These are phyloP conservation scores for Globisporangium takayamanum DNA, from an alignment of 352 stramenopile species.

Conservation along the genomic window DNA sequence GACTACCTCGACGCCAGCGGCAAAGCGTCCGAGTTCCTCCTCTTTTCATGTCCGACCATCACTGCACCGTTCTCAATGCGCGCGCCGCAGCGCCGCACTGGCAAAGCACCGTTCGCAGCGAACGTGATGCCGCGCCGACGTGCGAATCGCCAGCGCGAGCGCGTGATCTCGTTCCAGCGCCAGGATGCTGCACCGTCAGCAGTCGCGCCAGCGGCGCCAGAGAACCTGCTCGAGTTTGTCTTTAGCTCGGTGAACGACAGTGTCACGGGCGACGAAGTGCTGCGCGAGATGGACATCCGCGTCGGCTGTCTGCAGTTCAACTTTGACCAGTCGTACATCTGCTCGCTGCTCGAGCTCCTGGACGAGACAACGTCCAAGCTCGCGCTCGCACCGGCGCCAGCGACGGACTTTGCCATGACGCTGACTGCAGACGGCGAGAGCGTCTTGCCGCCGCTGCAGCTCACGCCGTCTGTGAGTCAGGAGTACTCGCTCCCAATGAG, in stretches of 20 bases:
- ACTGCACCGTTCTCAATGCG: constrained; percentile 53
- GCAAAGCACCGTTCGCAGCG: constrained; percentile 18
- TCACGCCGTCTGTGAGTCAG: constrained; percentile 51
- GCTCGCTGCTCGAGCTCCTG: constrained; percentile 66
- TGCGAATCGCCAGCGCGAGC: constrained; percentile 39
- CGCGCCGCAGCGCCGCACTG: constrained; percentile 31
- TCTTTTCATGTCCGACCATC: constrained; percentile 78
- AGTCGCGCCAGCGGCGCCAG: constrained; percentile 12
- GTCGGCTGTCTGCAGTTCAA: constrained; percentile 76
- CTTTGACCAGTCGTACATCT: constrained; percentile 83
- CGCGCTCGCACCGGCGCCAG: constrained; percentile 18
- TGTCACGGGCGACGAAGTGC: constrained; percentile 42
- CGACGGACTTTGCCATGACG: constrained; percentile 8
- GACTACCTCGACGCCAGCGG: constrained; percentile 59
- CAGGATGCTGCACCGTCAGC: constrained; percentile 15
- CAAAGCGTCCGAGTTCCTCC: constrained; percentile 60
- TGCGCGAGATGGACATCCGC: constrained; percentile 58
- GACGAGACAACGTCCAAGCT: constrained; percentile 61
- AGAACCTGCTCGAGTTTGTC: constrained; percentile 62
- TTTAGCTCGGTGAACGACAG: constrained; percentile 54
- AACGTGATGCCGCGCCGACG: constrained; percentile 25
- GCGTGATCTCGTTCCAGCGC: constrained; percentile 58
- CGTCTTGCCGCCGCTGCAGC: constrained; percentile 45
- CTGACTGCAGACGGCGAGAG: constrained; percentile 20
- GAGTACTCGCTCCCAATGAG: constrained; percentile 69